A percentile compares a stretch with the other conserved stretches of the same genome.
These are phyloP conservation scores for Mucor mucedo DNA, from an alignment of 371 early-diverging fungal species.

Conservation along the genomic window DNA sequence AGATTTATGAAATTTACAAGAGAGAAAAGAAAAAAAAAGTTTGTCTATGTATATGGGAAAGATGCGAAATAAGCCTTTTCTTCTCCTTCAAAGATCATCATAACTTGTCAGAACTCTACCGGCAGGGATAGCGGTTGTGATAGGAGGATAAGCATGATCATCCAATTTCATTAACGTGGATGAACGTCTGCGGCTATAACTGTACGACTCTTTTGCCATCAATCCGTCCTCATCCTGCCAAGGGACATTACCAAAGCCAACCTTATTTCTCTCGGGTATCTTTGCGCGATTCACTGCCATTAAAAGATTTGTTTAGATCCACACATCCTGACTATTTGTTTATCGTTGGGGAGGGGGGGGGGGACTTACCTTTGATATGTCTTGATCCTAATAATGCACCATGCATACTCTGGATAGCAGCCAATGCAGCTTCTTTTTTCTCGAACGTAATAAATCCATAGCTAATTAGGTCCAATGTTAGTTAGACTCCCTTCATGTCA, in stretches of 20 bases:
- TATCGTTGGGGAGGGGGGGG: no score
- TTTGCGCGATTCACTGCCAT: conserved; percentile 60
- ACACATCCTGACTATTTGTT: not conserved
- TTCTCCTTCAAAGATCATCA: conserved; percentile 35
- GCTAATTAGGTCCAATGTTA: conserved; percentile 15
- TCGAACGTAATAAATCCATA: conserved; percentile 63
- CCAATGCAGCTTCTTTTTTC: conserved; percentile 48
- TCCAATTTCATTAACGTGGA: conserved; percentile 17
- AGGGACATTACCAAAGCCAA: conserved; percentile 64
- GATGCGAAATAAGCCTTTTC: no score
- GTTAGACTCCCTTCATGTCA: not conserved
- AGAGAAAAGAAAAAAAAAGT: no score
- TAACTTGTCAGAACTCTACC: conserved; percentile 40
- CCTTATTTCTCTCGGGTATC: conserved; percentile 64
- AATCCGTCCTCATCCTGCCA: conserved; percentile 63
- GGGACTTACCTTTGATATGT: conserved; percentile 53
- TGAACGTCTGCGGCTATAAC: conserved; percentile 20
- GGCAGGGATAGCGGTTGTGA: conserved; percentile 12
- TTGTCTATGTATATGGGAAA: no score
- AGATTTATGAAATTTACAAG: no score
- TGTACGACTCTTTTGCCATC: conserved; percentile 40
- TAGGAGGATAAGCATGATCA: not conserved
- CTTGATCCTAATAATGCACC: conserved; percentile 51
- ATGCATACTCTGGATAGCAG: conserved; percentile 58
- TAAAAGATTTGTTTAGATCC: not conserved